phyloP scores from a whole-genome alignment of 768 basidiomycete genomes.

The Zangia roseola region DNA sequence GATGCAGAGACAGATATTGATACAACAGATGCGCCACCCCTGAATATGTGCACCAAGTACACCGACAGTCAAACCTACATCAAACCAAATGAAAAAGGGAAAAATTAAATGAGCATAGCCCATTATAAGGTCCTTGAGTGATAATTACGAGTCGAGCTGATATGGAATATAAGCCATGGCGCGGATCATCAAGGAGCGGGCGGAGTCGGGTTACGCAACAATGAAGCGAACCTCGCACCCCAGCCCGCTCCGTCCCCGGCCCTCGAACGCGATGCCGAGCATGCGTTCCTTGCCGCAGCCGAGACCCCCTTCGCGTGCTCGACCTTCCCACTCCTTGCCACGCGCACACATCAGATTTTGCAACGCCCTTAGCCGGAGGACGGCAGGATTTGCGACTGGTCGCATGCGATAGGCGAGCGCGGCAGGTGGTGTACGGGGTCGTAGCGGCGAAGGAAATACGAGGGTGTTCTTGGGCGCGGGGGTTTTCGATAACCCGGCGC shows the following conservation, averaged over 20 bases:
- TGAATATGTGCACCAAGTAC: conserved; percentile 3
- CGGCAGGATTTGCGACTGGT: conserved; percentile 58
- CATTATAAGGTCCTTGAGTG: conserved; percentile 28
- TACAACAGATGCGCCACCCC: conserved; percentile 21
- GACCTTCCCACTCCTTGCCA: conserved; percentile 48
- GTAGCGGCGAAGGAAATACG: conserved; percentile 42
- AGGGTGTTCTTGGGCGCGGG: conserved; percentile 36
- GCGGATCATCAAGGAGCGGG: not conserved
- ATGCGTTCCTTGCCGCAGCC: conserved; percentile 59
- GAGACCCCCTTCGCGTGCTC: conserved; percentile 46
- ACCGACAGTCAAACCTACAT: conserved; percentile 7
- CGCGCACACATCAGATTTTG: conserved; percentile 50
- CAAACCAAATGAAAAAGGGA: not conserved
- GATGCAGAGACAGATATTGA: conserved; percentile 25
- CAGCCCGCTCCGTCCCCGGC: conserved; percentile 54
- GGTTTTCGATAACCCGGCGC: conserved; percentile 25
- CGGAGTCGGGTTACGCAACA: conserved; percentile 21
- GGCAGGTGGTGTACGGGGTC: conserved; percentile 34
- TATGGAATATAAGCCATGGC: conserved; percentile 3
- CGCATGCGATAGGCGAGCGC: conserved; percentile 47
- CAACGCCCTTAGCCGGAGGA: conserved; percentile 59
- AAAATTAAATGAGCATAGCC: conserved; percentile 33
- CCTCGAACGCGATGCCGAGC: conserved; percentile 59
- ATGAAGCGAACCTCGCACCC: conserved; percentile 40
- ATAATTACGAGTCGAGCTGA: conserved; percentile 2